Percentiles rank a stretch among this genome's conserved stretches.
These are phyloP conservation scores for Ramalina peruviana DNA, from an alignment of 495 filamentous ascomycete species.

Conservation along the genomic window DNA sequence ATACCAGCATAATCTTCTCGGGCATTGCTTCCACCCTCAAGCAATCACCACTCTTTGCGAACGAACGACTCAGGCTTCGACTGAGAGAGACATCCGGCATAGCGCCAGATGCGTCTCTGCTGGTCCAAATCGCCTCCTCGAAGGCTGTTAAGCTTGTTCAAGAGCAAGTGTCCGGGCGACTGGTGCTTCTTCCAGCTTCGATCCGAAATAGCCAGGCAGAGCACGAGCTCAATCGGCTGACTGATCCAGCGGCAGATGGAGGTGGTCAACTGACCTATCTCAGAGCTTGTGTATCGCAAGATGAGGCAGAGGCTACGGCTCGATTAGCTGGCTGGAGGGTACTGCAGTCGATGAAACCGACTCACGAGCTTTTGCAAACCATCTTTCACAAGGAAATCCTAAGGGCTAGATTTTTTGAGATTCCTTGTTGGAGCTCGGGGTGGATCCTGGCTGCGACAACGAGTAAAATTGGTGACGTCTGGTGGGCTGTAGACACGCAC, in stretches of 20 bases:
- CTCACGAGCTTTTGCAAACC: conserved; percentile 42
- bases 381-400: conserved; percentile 47
- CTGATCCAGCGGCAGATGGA: conserved; percentile 25
- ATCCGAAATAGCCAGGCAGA: conserved; percentile 28
- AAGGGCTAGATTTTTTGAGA: conserved; percentile 49
- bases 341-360: conserved; percentile 34
- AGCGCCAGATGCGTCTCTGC: conserved; percentile 50
- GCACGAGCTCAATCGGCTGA: conserved; percentile 33
- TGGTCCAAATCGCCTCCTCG: conserved; percentile 48
- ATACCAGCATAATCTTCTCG: conserved; percentile 51
- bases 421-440: conserved; percentile 43
- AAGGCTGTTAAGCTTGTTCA: conserved; percentile 46
- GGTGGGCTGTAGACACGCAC: conserved; percentile 58
- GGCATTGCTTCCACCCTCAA: conserved; percentile 44
- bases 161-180: conserved; percentile 51
- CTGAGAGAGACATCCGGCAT: conserved; percentile 41
- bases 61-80: conserved; percentile 36
- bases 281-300: conserved; percentile 40
- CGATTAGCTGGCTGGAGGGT: conserved; percentile 48
- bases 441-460: conserved; percentile 59
- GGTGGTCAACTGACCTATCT: conserved; percentile 38
- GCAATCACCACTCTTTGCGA: conserved; percentile 41
- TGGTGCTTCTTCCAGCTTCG: conserved; percentile 35
- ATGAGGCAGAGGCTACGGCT: conserved; percentile 47
- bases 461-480: conserved; percentile 59